These are phyloP conservation scores for Eragrostis nindensis DNA, from an alignment of 176 grass and related monocot genomes.

Conservation along the genomic window DNA sequence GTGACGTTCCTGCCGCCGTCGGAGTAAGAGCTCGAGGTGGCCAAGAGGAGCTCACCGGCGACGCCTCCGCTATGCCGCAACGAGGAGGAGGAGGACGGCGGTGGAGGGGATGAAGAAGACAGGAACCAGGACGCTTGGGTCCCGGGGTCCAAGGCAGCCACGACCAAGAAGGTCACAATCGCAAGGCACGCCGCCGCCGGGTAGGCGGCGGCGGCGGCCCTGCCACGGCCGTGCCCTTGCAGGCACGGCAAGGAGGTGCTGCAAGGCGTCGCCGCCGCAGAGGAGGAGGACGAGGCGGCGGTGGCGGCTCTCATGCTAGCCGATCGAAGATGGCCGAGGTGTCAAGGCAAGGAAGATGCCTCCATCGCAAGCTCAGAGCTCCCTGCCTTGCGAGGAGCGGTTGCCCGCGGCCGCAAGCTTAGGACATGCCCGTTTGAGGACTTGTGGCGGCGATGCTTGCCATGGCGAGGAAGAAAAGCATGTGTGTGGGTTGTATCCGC, in stretches of 20 bases:
- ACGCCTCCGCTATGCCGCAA: slow-evolving; percentile 36
- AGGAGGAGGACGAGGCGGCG: background rate
- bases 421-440: slow-evolving; percentile 7
- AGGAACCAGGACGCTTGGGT: slow-evolving; percentile 44
- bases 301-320: slow-evolving; percentile 41
- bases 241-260: slow-evolving; percentile 29
- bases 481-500: slow-evolving; percentile 29
- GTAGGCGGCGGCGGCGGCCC: background rate
- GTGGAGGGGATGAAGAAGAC: slow-evolving; percentile 1
- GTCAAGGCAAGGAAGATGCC: slow-evolving; percentile 35
- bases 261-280: background rate
- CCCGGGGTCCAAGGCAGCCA: slow-evolving; percentile 40
- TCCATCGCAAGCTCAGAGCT: slow-evolving; percentile 23
- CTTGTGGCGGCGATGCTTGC: slow-evolving; percentile 18
- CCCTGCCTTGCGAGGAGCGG: background rate
- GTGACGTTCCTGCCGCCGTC: slow-evolving; percentile 28
- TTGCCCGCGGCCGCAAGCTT: slow-evolving; percentile 24
- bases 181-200: slow-evolving; percentile 34
- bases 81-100: background rate
- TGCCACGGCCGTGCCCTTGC: slow-evolving; percentile 30
- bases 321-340: background rate
- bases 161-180: slow-evolving; percentile 33
- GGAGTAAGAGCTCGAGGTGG: slow-evolving; percentile 35
- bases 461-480: slow-evolving; percentile 51
- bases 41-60: slow-evolving; percentile 42